Base-by-base conservation (phyloP, 1,139 yeast genomes). In the Suhomyces bolitotheri region DNA sequence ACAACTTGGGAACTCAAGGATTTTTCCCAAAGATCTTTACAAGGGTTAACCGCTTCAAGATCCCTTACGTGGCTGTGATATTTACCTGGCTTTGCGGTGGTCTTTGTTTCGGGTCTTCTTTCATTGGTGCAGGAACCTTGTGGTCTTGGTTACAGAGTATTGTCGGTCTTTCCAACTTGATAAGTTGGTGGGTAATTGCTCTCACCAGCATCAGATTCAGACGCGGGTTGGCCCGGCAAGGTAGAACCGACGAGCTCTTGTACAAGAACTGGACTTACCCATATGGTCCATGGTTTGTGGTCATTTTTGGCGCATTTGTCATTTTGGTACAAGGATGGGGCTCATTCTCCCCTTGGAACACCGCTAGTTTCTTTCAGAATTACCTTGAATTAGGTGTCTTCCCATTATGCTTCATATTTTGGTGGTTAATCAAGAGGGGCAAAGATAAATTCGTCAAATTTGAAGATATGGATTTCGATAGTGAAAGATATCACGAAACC, bases 381-480 rank as follows among this genome's bases (percentile, higher is more conserved):
- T 67, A 67, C 42, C 49, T 67, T 33, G 73, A 66, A 40, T 53
- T 67, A 33, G 62, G 60, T 3, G 63, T 67, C 5, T 66, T 68
- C 55, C 73, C 72, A 17, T 31, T 54, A 6, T 50, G 62, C 16
- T 67, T 64, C 45, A 14, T 59, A 4, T 39, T 60, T 31, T 67
- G 72, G 72, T 76, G 81, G 75, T 47, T 67, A 29, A 62, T 59
- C 36, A 72, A 61, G 43, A 62, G 69, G 36, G 66, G 67, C 4
- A 59, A 60, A 37, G 82, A 80, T 39, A 62, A 59, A 39, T 71
- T 75, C 49, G 70, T 74, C 8, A 64, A 60, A 33, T 54, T 60
- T 5, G 69, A 65, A 37, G 80, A 78, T 15, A 79, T 80, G 82
- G 86, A 80, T 51, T 75, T 80, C 34, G 82, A 73, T 33, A 71